Evolutionary conservation across 805 yeast species (phyloP).

Genomic region (Wickerhamomyces pijperi): DNA sequence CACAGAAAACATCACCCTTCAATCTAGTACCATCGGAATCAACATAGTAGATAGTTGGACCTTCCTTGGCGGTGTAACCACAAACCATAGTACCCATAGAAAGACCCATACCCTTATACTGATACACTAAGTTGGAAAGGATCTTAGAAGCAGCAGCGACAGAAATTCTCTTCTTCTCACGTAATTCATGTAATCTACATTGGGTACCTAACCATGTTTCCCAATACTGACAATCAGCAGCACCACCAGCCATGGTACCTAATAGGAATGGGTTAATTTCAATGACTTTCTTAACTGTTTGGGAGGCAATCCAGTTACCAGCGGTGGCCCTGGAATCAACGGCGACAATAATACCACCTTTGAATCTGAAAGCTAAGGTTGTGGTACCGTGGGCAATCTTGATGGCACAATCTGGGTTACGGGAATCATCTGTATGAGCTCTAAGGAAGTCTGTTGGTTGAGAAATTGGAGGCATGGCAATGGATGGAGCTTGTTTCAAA

Average conservation of each 20-base stretch:
- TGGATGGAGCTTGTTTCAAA: constrained; percentile 39
- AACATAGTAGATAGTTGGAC: constrained; percentile 91
- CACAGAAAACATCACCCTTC: constrained; percentile 91
- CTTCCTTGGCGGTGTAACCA: constrained; percentile 91
- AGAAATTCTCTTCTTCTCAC: constrained; percentile 88
- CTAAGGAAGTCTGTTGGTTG: constrained; percentile 86
- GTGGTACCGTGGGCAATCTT: constrained; percentile 99
- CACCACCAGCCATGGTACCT: constrained; percentile 99
- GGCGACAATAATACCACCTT: constrained; percentile 92
- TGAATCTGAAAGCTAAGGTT: constrained; percentile 89
- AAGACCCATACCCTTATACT: constrained; percentile 95
- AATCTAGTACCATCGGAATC: constrained; percentile 96
- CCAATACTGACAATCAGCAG: constrained; percentile 99
- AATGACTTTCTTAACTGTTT: constrained; percentile 93
- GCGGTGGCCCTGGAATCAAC: constrained; percentile 98
- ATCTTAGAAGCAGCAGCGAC: constrained; percentile 97
- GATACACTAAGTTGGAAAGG: constrained; percentile 78
- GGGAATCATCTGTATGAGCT: constrained; percentile 95
- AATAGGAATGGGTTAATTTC: constrained; percentile 89
- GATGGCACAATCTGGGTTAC: constrained; percentile 88
- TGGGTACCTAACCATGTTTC: constrained; percentile 98
- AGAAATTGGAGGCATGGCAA: constrained; percentile 72
- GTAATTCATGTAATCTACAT: constrained; percentile 87
- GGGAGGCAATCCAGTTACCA: constrained; percentile 96
- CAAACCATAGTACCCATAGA: constrained; percentile 99